Conservation (phyloP, 140 eudicot species). For the Bidens hawaiensis region DNA sequence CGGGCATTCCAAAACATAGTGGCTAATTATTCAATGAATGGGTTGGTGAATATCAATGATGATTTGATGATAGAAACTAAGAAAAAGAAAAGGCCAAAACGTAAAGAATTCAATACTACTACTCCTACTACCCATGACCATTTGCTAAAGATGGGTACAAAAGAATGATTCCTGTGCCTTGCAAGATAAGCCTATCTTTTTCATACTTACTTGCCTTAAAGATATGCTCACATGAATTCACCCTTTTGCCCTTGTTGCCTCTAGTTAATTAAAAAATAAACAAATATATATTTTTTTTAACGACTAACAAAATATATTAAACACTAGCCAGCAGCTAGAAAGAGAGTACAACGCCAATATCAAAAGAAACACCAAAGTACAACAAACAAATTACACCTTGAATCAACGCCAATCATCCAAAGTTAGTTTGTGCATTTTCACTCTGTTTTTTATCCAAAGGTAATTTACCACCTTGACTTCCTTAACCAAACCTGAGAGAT, state of each 20-base stretch:
- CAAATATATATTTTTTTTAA: not conserved
- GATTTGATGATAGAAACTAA: conserved; percentile 13
- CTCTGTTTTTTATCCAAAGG: no score
- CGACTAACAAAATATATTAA: no score
- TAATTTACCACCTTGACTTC: no score
- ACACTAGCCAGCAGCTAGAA: no score
- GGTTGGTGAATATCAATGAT: conserved; percentile 18
- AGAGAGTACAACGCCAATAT: no score
- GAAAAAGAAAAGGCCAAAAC: conserved; percentile 26
- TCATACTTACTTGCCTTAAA: conserved; percentile 15
- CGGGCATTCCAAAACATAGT: not conserved
- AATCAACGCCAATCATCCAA: no score
- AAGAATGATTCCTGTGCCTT: conserved; percentile 55
- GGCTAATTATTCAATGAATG: not conserved
- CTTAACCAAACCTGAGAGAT: no score
- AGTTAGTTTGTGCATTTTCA: no score
- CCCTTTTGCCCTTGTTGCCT: conserved; percentile 10
- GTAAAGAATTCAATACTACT: conserved; percentile 32
- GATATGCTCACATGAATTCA: conserved; percentile 16
- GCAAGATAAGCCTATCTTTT: conserved; percentile 38
- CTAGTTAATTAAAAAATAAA: not conserved
- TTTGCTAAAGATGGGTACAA: conserved; percentile 20
- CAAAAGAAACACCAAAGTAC: no score
- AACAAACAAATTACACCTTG: no score
- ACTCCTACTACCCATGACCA: conserved; percentile 22